phyloP scores from a whole-genome alignment of 1,139 yeast genomes.

The Geotrichum fermentans region DNA sequence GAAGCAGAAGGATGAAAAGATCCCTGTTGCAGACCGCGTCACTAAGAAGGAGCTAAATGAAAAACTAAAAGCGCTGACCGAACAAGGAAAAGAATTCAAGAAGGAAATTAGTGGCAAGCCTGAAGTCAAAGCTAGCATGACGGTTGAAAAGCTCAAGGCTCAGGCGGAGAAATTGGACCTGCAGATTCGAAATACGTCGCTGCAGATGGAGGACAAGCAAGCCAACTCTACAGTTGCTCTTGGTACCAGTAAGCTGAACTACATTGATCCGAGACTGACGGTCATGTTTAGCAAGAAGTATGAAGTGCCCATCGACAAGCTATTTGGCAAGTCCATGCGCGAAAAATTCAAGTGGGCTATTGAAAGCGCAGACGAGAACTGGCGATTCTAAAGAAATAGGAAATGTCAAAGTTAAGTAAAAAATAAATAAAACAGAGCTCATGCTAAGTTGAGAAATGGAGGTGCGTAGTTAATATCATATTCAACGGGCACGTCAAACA shows the following conservation, averaged over 20 bases:
- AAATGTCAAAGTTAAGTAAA: background rate
- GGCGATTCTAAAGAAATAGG: constrained; percentile 57
- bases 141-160: constrained; percentile 68
- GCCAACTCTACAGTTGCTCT: constrained; percentile 91
- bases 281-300: constrained; percentile 85
- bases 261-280: constrained; percentile 89
- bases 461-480: constrained; percentile 34
- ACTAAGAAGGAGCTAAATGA: constrained; percentile 55
- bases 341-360: constrained; percentile 96
- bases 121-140: constrained; percentile 46
- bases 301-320: constrained; percentile 85
- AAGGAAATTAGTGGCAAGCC: constrained; percentile 58
- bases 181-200: constrained; percentile 61
- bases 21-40: constrained; percentile 45
- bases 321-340: constrained; percentile 83
- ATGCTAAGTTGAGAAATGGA: constrained; percentile 28
- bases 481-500: constrained; percentile 29
- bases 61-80: constrained; percentile 56
- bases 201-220: constrained; percentile 84
- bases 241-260: constrained; percentile 89
- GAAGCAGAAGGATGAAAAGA: constrained; percentile 51
- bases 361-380: constrained; percentile 79
- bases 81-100: constrained; percentile 49
- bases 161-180: constrained; percentile 71
- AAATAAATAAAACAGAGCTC: background rate